phyloP scores from a whole-genome alignment of 495 filamentous ascomycete genomes.

The Neurospora tetrasperma region DNA sequence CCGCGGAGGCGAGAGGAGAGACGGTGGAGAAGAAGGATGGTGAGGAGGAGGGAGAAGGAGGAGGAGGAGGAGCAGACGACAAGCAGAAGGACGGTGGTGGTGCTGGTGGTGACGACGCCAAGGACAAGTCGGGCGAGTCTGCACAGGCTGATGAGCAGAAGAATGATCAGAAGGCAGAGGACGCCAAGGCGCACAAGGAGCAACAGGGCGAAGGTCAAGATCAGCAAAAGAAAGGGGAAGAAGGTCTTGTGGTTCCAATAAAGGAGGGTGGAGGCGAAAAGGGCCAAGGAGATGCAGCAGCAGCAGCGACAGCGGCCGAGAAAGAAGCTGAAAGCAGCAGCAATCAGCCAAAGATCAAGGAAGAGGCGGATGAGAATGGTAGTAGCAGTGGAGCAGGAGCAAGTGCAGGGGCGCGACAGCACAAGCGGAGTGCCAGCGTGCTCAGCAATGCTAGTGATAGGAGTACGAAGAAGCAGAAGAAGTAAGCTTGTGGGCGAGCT shows the following conservation, averaged over 20 bases:
- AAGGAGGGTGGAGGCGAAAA: constrained; percentile 2
- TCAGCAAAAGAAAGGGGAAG: neutral
- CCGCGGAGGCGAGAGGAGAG: constrained; percentile 12
- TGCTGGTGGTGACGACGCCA: neutral
- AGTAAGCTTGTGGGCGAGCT: constrained; percentile 28
- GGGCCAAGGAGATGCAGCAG: neutral
- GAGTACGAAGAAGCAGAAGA: constrained; percentile 61
- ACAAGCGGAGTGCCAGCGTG: constrained; percentile 70
- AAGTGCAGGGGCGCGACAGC: constrained; percentile 12
- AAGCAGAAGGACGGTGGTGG: neutral
- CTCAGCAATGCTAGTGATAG: constrained; percentile 58
- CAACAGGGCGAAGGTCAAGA: neutral
- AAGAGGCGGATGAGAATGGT: constrained; percentile 4
- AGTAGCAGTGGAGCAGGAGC: neutral
- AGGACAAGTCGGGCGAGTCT: neutral
- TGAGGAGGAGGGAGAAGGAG: neutral
- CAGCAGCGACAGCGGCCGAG: constrained; percentile 1
- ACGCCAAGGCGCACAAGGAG: neutral
- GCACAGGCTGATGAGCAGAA: constrained; percentile 7
- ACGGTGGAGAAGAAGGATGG: constrained; percentile 2
- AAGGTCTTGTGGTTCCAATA: neutral
- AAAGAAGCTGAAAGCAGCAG: neutral
- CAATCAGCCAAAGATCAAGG: constrained; percentile 11
- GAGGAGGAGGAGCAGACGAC: constrained; percentile 1
- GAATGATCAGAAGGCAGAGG: constrained; percentile 2